A percentile compares a stretch with the other conserved stretches of the same genome.
These are phyloP conservation scores for Syncephalastrum contaminatum DNA, from an alignment of 371 early-diverging fungal species.

Conservation along the genomic window DNA sequence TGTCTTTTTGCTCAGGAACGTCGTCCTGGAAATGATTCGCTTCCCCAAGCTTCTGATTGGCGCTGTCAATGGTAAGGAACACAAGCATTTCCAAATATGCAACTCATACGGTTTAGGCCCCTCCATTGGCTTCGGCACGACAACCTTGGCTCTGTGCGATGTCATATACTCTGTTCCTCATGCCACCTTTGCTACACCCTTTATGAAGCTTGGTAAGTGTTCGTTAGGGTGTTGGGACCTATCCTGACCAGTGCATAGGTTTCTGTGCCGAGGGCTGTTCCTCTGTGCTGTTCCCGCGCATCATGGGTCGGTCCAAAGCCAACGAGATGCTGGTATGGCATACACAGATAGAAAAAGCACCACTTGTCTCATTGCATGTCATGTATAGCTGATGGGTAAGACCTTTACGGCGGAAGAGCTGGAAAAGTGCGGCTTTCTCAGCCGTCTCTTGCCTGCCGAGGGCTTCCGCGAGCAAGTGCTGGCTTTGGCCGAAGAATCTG, in stretches of 20 bases:
- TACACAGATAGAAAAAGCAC: background rate
- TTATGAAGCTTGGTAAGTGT: conserved; percentile 64
- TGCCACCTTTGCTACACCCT: conserved; percentile 65
- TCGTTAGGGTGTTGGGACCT: too few relatives aligned
- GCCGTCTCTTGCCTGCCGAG: conserved; percentile 50
- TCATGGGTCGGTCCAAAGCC: conserved; percentile 59
- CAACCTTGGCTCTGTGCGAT: conserved; percentile 69
- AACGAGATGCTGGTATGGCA: conserved; percentile 59
- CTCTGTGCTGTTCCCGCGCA: conserved; percentile 56
- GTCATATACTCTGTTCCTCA: conserved; percentile 63
- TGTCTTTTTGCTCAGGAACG: conserved; percentile 24
- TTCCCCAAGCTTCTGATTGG: conserved; percentile 73
- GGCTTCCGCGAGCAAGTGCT: conserved; percentile 48
- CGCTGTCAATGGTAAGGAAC: conserved; percentile 63
- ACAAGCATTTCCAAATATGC: background rate
- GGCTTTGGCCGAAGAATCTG: conserved; percentile 44
- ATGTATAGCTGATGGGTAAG: conserved; percentile 48
- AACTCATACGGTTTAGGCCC: conserved; percentile 39
- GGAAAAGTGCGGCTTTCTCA: conserved; percentile 42
- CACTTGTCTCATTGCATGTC: background rate
- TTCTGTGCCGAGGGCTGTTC: conserved; percentile 76
- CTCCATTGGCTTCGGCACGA: conserved; percentile 69
- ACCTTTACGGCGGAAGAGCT: conserved; percentile 57
- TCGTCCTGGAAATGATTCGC: conserved; percentile 58
- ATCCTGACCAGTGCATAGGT: conserved; percentile 9